A percentile compares a stretch with the other conserved stretches of the same genome.
Conservation (phyloP, 441 rosid genomes). For the Populus tomentosa region DNA sequence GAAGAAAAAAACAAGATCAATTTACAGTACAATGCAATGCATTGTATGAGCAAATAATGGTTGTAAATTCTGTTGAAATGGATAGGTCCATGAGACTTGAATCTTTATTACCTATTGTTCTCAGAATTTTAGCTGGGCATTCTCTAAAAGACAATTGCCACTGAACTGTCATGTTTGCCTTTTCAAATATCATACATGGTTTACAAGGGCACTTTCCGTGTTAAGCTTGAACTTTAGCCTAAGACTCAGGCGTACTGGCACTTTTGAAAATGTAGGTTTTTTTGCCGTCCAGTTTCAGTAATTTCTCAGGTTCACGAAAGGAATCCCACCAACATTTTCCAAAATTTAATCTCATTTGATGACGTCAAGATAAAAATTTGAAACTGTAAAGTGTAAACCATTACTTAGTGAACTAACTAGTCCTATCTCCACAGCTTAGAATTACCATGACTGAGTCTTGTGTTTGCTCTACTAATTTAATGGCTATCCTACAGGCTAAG, state of each 20-base stretch:
- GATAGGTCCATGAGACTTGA: neutral
- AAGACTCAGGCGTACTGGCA: slow-evolving; percentile 2
- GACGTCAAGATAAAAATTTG: neutral
- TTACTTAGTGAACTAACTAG: slow-evolving; percentile 1
- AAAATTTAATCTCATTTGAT: slow-evolving; percentile 9
- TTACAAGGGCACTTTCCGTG: neutral
- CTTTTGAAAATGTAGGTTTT: neutral
- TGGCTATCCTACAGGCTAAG: neutral
- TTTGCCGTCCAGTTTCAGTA: neutral
- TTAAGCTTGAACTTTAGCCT: neutral
- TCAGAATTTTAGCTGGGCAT: neutral
- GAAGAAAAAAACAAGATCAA: neutral
- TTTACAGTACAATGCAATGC: neutral
- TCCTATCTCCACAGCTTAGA: neutral
- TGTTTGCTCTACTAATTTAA: slow-evolving; percentile 2
- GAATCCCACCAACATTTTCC: slow-evolving; percentile 5
- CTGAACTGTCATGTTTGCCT: slow-evolving; percentile 1
- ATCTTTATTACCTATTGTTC: too few relatives aligned
- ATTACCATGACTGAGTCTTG: slow-evolving; percentile 12
- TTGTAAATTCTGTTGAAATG: neutral
- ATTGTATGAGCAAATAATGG: neutral
- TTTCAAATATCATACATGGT: neutral
- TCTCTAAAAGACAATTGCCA: neutral
- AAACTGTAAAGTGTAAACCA: slow-evolving; percentile 5
- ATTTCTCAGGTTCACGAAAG: neutral